phyloP scores from a whole-genome alignment of 805 yeast genomes.

The Debaryomyces tyrocola region DNA sequence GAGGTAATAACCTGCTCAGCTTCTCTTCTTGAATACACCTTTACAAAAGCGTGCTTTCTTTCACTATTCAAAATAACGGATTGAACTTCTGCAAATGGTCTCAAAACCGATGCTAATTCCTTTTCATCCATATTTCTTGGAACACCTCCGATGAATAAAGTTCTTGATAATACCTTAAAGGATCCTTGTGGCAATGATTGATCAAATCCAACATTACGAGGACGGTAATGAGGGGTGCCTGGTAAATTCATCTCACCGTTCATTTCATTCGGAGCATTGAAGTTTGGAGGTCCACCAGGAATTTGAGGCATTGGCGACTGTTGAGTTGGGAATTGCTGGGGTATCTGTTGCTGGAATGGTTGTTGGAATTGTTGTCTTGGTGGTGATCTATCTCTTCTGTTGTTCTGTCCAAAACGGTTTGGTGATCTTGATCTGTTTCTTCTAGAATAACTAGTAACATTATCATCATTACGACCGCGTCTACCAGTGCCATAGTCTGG shows the following conservation, averaged over 20 bases:
- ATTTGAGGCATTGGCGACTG: constrained; percentile 1
- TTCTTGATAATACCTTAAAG: constrained; percentile 82
- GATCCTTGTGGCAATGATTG: constrained; percentile 71
- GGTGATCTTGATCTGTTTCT: constrained; percentile 59
- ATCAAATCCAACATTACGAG: constrained; percentile 72
- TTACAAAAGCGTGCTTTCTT: constrained; percentile 94
- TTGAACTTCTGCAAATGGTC: constrained; percentile 90
- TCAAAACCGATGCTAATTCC: constrained; percentile 65
- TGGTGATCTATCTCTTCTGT: constrained; percentile 31
- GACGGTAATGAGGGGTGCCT: constrained; percentile 74
- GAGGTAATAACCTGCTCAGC: constrained; percentile 80
- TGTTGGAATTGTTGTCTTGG: constrained; percentile 14
- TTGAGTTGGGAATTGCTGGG: constrained; percentile 7
- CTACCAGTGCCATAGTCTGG: constrained; percentile 14
- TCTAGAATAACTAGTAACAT: constrained; percentile 40
- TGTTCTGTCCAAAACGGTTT: constrained; percentile 21
- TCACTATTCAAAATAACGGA: constrained; percentile 83
- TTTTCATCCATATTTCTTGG: constrained; percentile 78
- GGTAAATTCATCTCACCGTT: constrained; percentile 58
- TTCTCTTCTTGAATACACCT: constrained; percentile 86
- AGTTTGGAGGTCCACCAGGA: neutral
- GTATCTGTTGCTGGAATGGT: constrained; percentile 11
- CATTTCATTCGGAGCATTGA: constrained; percentile 1
- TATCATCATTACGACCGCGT: constrained; percentile 19
- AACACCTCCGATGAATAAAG: constrained; percentile 92